phyloP scores from a whole-genome alignment of 139 green algal genomes.

The Microglena sp. region DNA sequence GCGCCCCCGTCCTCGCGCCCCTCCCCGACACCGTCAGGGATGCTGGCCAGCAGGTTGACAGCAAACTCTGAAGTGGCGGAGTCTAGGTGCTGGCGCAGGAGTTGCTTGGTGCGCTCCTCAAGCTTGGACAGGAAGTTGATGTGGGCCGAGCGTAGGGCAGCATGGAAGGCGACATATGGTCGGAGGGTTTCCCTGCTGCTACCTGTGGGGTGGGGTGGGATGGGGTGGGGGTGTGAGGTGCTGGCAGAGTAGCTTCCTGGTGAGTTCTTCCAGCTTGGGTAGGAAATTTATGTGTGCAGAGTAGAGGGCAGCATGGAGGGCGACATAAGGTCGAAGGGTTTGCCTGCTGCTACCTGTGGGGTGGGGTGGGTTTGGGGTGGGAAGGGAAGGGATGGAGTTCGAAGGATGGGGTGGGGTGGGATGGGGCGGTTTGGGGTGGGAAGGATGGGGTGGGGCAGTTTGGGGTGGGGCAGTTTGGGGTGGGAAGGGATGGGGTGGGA shows the following conservation, averaged over 20 bases:
- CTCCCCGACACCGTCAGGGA: conserved; percentile 20
- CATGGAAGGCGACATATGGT: conserved; percentile 68
- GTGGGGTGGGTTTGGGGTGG: no score
- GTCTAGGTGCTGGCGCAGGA: conserved; percentile 71
- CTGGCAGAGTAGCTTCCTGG: no score
- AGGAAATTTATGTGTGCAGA: no score
- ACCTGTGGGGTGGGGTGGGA: conserved; percentile 18
- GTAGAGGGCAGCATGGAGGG: background rate
- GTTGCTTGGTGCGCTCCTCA: conserved; percentile 44
- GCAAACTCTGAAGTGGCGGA: conserved; percentile 62
- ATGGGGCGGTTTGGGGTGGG: no score
- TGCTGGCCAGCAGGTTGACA: conserved; percentile 36
- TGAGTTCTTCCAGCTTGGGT: no score
- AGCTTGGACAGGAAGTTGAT: conserved; percentile 53
- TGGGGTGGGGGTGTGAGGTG: no score
- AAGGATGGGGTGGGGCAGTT: no score
- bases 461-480: no score
- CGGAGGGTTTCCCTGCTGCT: conserved; percentile 46
- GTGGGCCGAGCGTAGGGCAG: conserved; percentile 56
- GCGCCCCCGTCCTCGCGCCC: conserved; percentile 2
- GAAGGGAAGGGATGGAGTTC: no score
- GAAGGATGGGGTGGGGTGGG: no score
- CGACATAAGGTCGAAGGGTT: conserved; percentile 45
- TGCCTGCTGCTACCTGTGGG: conserved; percentile 32
- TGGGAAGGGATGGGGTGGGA: no score